These are phyloP conservation scores for Quercus alba DNA, from an alignment of 306 rosid species.

Conservation along the genomic window DNA sequence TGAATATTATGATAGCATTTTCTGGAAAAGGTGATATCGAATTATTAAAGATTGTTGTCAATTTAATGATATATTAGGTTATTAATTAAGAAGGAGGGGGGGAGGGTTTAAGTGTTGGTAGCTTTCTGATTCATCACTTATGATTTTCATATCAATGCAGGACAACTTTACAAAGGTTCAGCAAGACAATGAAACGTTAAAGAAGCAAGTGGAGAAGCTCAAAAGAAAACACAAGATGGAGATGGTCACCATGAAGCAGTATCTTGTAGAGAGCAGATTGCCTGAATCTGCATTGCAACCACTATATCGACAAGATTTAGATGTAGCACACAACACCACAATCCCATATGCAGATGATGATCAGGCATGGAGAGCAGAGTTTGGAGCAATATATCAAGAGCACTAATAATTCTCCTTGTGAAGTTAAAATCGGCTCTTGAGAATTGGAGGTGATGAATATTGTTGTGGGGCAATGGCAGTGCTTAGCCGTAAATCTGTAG, in stretches of 20 bases:
- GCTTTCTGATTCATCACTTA: neutral
- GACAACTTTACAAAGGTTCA: conserved; percentile 56
- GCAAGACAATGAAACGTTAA: conserved; percentile 71
- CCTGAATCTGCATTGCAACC: conserved; percentile 83
- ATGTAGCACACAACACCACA: conserved; percentile 32
- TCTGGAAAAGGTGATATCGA: no score
- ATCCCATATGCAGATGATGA: conserved; percentile 51
- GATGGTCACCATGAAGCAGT: conserved; percentile 86
- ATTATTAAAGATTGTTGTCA: no score
- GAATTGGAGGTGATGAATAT: neutral
- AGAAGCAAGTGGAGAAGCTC: conserved; percentile 81
- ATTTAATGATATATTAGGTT: no score
- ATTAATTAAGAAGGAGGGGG: no score
- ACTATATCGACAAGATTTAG: conserved; percentile 55
- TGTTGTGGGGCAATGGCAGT: neutral
- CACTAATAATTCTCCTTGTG: conserved; percentile 44
- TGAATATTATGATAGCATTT: no score
- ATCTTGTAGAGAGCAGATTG: conserved; percentile 80
- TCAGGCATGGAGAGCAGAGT: conserved; percentile 94
- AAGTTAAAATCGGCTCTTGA: neutral
- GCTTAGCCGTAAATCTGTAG: no score
- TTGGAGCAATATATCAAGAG: conserved; percentile 94
- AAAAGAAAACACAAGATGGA: conserved; percentile 95
- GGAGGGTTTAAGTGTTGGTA: neutral
- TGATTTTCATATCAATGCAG: conserved; percentile 36